Evolutionary conservation across 2,329 filamentous ascomycete genomes (phyloP), one percentile per base, ranked within the genome.

Genomic region (Pseudonectria buxi): DNA sequence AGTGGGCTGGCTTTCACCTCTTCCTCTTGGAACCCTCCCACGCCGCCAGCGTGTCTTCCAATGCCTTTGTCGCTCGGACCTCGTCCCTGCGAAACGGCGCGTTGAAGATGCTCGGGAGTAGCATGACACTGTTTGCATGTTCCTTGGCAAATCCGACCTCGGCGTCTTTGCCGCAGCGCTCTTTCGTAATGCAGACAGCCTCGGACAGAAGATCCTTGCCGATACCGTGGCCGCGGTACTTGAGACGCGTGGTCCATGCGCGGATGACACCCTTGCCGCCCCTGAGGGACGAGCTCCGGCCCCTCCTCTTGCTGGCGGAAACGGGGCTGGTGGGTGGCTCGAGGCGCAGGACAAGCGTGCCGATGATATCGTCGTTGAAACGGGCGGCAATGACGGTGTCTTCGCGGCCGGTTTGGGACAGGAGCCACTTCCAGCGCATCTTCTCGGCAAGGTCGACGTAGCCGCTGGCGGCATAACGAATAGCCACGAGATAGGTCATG

Each of bases 211-310:
- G 62, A 24, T 79, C 81, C 27, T 67, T 71, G 3, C 87, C 88
- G 15, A 94, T 68, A 0, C 87, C 86, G 43, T 77, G 76, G 24
- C 75, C 69, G 16, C 88, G 73, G 57, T 86, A 87, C 47, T 71
- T 69, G 33, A 79, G 62, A 54, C 72, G 71, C 2, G 87, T 85
- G 2, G 86, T 90, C 87, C 88, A 95, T 2, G 84, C 87, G 18
- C 84, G 76, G 38, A 95, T 81, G 31, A 87, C 67, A 7, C 81
- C 84, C 43, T 73, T 74, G 34, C 81, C 82, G 25, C 79, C 76
- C 45, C 66, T 56, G 47, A 69, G 66, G 53, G 54, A 64, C 47
- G 45, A 43, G 32, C 50, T 58, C 47, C 55, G 63, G 63, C 53
- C 54, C 55, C 59, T 51, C 58, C 64, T 52, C 36, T 50, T 58